Base-by-base conservation (phyloP, 306 rosid genomes). In the Trichosanthes cucumerina region DNA sequence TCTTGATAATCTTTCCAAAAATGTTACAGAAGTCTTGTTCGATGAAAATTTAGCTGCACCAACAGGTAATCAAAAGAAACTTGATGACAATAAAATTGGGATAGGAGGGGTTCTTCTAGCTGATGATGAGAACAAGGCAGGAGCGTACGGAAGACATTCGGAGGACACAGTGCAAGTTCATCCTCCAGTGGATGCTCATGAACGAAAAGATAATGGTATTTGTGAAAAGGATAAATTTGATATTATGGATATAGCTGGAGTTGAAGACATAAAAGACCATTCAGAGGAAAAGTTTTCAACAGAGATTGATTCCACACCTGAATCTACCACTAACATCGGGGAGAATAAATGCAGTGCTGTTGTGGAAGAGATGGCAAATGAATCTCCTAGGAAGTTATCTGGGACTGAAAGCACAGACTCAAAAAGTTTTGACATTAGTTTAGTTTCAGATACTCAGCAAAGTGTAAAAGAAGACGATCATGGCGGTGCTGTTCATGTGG, bases 301-400 rank as follows among this genome's bases (percentile, higher is more conserved):
- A 18, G 63, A 23, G 78, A 19, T 50, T 19, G 44, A 52, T 52
- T 16, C 62, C 63, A 9, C 31, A 26, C 44, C 28, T 33, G 63
- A 74, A 74, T 19, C 18, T 4, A 18, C 31, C 44, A 74, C 78
- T 26, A 50, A 50, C 57, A 18, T 46, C 46, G 28, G 18, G 5
- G 62, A 74, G 78, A 31, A 50, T 31, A 19, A 33, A 74, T 50
- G 78, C 46, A 16, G 4, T 74, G 23, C 31, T 76, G 66, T 78
- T 81, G 82, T 84, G 68, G 92, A 88, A 73, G 85, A 57, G 44
- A 80, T 46, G 33, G 57, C 18, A 14, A 80, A 75, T 65, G 87
- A 38, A 56, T 46, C 82, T 62, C 23, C 23, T 79, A 31, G 60
- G 26, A 73, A 31, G 79, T 70, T 83, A n/a, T 82, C 65, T 64